Conservation (phyloP, 2,329 filamentous ascomycete genomes). For the Trichothecium sympodiale region DNA sequence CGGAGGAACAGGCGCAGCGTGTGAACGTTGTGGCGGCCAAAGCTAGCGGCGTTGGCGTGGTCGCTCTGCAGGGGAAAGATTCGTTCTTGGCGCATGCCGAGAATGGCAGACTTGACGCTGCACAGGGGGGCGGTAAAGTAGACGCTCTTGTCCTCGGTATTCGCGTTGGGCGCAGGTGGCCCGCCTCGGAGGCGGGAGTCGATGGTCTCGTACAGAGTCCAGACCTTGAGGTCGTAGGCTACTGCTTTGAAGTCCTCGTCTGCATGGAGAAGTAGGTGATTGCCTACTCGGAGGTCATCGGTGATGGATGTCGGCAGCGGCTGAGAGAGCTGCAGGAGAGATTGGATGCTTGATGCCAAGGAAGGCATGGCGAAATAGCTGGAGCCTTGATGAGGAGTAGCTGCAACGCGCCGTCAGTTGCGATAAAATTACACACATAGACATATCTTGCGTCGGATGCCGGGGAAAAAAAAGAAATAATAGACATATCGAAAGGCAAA, state of each 20-base stretch:
- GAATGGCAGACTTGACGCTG: constrained; percentile 42
- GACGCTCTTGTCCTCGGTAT: constrained; percentile 16
- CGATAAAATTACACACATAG: not conserved
- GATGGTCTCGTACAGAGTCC: constrained; percentile 53
- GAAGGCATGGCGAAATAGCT: constrained; percentile 49
- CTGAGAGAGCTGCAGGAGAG: constrained; percentile 37
- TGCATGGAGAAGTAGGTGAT: constrained; percentile 32
- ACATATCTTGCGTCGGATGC: not conserved
- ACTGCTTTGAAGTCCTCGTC: constrained; percentile 46
- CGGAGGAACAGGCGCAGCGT: constrained; percentile 31
- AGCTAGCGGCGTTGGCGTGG: constrained; percentile 43
- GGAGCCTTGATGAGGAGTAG: constrained; percentile 49
- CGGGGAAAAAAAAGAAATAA: too few relatives aligned
- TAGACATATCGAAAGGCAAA: constrained; percentile 5
- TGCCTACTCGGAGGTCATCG: constrained; percentile 37
- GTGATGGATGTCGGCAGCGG: constrained; percentile 40
- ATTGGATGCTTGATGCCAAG: constrained; percentile 42
- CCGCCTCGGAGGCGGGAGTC: constrained; percentile 43
- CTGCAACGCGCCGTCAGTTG: not conserved
- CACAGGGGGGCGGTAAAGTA: constrained; percentile 49
- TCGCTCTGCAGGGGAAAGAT: constrained; percentile 43
- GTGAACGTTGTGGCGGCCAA: constrained; percentile 35
- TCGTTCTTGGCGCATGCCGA: constrained; percentile 38
- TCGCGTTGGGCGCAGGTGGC: constrained; percentile 17
- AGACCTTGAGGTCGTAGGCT: constrained; percentile 46